Percentiles rank a stretch among this genome's conserved stretches.
Evolutionary conservation across 805 yeast genomes (phyloP).

Genomic region (Ogataea sp.): DNA sequence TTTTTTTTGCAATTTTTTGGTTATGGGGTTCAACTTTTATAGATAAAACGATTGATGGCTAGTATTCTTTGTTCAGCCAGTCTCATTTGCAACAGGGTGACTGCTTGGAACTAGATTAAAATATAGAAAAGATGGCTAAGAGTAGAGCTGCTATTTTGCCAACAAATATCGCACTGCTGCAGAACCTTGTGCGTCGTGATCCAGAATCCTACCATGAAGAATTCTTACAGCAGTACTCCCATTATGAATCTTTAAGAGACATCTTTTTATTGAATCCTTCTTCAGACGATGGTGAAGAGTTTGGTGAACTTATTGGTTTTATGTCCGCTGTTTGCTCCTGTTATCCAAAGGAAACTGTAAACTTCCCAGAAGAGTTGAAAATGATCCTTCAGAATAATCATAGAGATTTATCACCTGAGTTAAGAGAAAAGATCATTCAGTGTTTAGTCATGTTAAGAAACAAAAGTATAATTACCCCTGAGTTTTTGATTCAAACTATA

Average conservation of each 20-base stretch:
- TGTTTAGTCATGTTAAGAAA: slow-evolving; percentile 86
- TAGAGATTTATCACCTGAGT: slow-evolving; percentile 70
- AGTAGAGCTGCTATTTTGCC: slow-evolving; percentile 91
- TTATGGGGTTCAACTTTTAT: neutral
- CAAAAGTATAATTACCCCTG: slow-evolving; percentile 72
- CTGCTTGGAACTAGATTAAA: too few relatives aligned
- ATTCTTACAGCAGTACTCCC: slow-evolving; percentile 85
- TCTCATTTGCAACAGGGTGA: too few relatives aligned
- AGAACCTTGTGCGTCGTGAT: slow-evolving; percentile 88
- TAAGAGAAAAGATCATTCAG: slow-evolving; percentile 87
- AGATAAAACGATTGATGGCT: too few relatives aligned
- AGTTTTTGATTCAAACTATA: slow-evolving; percentile 71
- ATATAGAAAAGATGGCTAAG: too few relatives aligned
- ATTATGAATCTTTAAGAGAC: slow-evolving; percentile 85
- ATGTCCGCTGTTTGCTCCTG: slow-evolving; percentile 87
- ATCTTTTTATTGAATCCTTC: slow-evolving; percentile 69
- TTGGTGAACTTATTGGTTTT: slow-evolving; percentile 81
- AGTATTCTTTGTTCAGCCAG: too few relatives aligned
- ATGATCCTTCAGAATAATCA: slow-evolving; percentile 66
- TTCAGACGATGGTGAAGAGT: slow-evolving; percentile 54
- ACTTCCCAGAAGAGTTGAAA: slow-evolving; percentile 76
- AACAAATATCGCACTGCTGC: slow-evolving; percentile 82
- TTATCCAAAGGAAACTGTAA: slow-evolving; percentile 80
- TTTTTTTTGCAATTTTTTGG: neutral
- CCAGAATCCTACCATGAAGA: slow-evolving; percentile 94